Evolutionary conservation across 495 filamentous ascomycete species (phyloP).

Genomic region (Pseudoneurospora amorphoporcata): DNA sequence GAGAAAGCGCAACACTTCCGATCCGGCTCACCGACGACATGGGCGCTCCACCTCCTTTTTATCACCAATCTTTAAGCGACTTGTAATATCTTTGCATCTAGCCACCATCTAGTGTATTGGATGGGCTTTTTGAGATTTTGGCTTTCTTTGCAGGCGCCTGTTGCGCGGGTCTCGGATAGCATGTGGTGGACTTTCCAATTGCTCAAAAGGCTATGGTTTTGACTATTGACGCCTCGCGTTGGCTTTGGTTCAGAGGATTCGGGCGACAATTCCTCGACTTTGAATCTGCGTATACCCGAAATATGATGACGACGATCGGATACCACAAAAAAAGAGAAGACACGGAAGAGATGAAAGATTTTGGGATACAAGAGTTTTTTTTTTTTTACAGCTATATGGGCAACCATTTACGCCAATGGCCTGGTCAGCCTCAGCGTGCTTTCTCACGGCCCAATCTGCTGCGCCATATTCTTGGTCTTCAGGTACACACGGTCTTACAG

Average conservation of each 20-base stretch:
- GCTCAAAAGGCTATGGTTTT: background rate
- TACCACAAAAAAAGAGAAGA: conserved; percentile 9
- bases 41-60: background rate
- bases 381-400: conserved; percentile 23
- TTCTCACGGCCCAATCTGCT: background rate
- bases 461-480: background rate
- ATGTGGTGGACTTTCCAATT: background rate
- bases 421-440: conserved; percentile 6
- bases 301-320: conserved; percentile 21
- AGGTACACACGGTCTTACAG: background rate
- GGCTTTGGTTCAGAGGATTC: background rate
- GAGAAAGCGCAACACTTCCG: background rate
- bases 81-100: background rate
- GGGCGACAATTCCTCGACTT: background rate
- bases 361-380: conserved; percentile 19
- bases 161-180: background rate
- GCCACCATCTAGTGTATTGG: background rate
- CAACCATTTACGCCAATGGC: conserved; percentile 22
- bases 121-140: background rate
- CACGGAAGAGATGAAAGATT: conserved; percentile 17
- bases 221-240: background rate
- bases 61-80: background rate
- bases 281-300: conserved; percentile 5
- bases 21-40: background rate
- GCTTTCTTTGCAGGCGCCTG: background rate